A percentile compares a stretch with the other conserved stretches of the same genome.
Evolutionary conservation across 2,329 filamentous ascomycete genomes (phyloP).

Genomic region (Hirsutella thompsonii): DNA sequence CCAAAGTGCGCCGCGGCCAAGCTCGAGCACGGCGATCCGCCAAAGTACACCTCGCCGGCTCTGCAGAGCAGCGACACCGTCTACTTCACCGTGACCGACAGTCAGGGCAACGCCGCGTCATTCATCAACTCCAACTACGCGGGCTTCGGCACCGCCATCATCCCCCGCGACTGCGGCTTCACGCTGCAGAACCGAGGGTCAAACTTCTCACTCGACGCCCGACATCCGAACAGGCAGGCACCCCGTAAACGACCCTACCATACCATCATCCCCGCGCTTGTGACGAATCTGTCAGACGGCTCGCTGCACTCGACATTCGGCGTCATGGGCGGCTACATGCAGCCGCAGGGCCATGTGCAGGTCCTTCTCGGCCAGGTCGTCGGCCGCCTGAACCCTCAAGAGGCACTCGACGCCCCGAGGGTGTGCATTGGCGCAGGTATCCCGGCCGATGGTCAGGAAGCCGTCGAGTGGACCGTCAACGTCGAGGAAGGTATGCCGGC

Average conservation of each 20-base stretch:
- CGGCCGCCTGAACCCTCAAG: slow-evolving; percentile 71
- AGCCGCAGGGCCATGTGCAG: slow-evolving; percentile 92
- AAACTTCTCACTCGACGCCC: slow-evolving; percentile 61
- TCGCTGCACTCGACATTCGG: slow-evolving; percentile 78
- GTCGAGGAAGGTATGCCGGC: slow-evolving; percentile 72
- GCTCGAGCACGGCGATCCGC: slow-evolving; percentile 49
- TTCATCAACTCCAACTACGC: slow-evolving; percentile 96
- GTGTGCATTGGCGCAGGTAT: slow-evolving; percentile 72
- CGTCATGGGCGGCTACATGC: slow-evolving; percentile 98
- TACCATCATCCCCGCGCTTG: slow-evolving; percentile 89
- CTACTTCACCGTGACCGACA: slow-evolving; percentile 79
- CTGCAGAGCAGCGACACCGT: slow-evolving; percentile 84
- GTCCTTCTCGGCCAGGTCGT: slow-evolving; percentile 81
- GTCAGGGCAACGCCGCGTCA: slow-evolving; percentile 75
- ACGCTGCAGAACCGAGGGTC: slow-evolving; percentile 87
- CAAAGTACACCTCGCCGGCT: slow-evolving; percentile 48
- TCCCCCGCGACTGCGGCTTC: slow-evolving; percentile 79
- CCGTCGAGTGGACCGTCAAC: slow-evolving; percentile 52
- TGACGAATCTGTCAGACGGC: slow-evolving; percentile 63
- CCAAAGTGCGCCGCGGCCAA: slow-evolving; percentile 44
- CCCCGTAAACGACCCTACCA: slow-evolving; percentile 88
- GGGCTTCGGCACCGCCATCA: slow-evolving; percentile 77
- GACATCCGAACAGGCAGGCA: slow-evolving; percentile 69
- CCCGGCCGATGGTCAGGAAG: slow-evolving; percentile 41
- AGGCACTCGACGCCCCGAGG: slow-evolving; percentile 81